These are phyloP conservation scores for Leccinum longicurvipes DNA, from an alignment of 768 basidiomycete species.

Conservation along the genomic window DNA sequence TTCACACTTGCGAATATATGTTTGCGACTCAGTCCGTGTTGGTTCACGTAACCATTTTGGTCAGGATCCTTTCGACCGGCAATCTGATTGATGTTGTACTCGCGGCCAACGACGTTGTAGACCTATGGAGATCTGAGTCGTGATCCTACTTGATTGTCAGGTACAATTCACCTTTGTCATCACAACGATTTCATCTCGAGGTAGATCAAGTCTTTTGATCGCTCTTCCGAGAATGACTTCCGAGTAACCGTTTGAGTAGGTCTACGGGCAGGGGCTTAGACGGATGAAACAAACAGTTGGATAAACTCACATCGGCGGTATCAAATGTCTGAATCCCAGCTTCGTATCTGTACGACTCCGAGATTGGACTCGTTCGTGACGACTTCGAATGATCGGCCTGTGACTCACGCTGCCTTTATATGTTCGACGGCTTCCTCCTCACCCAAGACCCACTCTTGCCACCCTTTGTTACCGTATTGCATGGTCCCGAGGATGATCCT, in stretches of 20 bases:
- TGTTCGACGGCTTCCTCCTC: conserved; percentile 45
- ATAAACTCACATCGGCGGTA: conserved; percentile 30
- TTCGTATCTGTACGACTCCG: conserved; percentile 26
- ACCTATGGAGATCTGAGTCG: conserved; percentile 22
- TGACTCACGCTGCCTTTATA: conserved; percentile 44
- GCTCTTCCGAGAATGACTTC: conserved; percentile 71
- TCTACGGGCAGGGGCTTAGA: conserved; percentile 30
- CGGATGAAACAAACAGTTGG: background rate
- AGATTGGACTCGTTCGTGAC: background rate
- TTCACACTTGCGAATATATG: conserved; percentile 59
- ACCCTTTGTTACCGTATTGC: conserved; percentile 44
- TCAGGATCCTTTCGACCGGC: conserved; percentile 28
- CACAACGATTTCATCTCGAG: conserved; percentile 74
- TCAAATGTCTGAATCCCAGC: conserved; percentile 37
- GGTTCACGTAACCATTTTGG: conserved; percentile 45
- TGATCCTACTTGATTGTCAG: background rate
- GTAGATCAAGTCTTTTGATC: conserved; percentile 61
- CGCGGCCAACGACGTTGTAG: conserved; percentile 39
- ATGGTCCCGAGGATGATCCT: conserved; percentile 49
- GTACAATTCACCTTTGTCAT: conserved; percentile 58
- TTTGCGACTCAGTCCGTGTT: conserved; percentile 46
- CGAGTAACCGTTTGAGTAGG: conserved; percentile 63
- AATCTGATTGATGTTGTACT: conserved; percentile 13
- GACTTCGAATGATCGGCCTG: background rate
- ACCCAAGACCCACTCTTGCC: conserved; percentile 52